These are phyloP conservation scores for Jackrogersella multiformis DNA, from an alignment of 495 filamentous ascomycete species.

Conservation along the genomic window DNA sequence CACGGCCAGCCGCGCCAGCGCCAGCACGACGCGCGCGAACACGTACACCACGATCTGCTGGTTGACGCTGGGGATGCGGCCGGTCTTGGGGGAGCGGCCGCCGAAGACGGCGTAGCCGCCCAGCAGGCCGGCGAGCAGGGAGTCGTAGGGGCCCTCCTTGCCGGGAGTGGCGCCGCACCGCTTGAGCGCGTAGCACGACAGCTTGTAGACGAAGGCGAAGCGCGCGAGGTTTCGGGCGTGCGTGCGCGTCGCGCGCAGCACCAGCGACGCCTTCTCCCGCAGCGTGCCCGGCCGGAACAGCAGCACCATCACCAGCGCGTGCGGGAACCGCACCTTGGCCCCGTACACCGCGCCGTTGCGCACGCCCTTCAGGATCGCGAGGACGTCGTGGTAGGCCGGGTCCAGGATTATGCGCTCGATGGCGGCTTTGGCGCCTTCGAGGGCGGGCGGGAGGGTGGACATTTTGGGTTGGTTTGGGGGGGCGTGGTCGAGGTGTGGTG, in stretches of 20 bases:
- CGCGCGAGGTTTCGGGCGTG: constrained; percentile 91
- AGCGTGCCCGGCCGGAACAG: constrained; percentile 91
- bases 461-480: not conserved
- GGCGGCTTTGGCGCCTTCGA: constrained; percentile 47
- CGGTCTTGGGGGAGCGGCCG: constrained; percentile 60
- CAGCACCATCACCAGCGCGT: constrained; percentile 96
- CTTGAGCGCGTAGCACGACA: constrained; percentile 74
- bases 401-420: constrained; percentile 79
- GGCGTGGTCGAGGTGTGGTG: not conserved
- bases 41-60: constrained; percentile 99
- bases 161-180: constrained; percentile 64
- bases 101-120: constrained; percentile 96
- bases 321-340: constrained; percentile 97
- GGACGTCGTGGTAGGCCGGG: constrained; percentile 80
- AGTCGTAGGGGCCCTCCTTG: constrained; percentile 70
- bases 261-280: constrained; percentile 77
- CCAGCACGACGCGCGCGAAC: constrained; percentile 88
- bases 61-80: constrained; percentile 80
- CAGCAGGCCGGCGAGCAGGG: constrained; percentile 87
- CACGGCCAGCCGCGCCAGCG: constrained; percentile 81
- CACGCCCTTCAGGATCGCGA: constrained; percentile 85
- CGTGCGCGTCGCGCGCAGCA: constrained; percentile 84
- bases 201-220: constrained; percentile 92
- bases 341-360: constrained; percentile 98
- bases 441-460: not conserved